Conservation (phyloP, 768 basidiomycete genomes). For the Leccinum barrowsii region DNA sequence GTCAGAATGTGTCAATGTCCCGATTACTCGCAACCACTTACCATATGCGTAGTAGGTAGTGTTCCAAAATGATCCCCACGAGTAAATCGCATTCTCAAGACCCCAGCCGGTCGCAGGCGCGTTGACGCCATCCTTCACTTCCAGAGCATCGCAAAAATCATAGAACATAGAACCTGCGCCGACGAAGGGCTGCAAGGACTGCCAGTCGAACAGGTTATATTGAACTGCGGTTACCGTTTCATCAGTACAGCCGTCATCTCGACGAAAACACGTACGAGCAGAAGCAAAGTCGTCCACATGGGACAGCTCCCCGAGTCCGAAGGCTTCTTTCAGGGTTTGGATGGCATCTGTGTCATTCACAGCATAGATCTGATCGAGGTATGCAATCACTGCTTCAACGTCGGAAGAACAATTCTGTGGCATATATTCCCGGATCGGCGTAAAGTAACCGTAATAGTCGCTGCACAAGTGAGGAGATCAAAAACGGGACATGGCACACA, state of each 20-base stretch:
- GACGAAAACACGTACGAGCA: not conserved
- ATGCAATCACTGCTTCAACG: not conserved
- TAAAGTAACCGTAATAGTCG: not conserved
- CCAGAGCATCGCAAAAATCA: not conserved
- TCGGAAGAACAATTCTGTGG: not conserved
- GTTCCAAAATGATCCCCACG: not conserved
- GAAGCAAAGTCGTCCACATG: not conserved
- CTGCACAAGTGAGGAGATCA: not conserved
- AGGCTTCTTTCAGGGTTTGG: not conserved
- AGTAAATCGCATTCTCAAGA: not conserved
- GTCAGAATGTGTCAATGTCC: not conserved
- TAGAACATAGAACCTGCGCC: not conserved
- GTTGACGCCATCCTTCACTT: not conserved
- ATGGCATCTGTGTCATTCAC: not conserved
- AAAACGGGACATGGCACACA: not conserved
- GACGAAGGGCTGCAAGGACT: not conserved
- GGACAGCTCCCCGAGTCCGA: not conserved
- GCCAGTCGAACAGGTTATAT: not conserved
- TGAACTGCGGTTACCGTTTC: not conserved
- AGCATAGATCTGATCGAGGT: not conserved
- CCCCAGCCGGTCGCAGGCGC: not conserved
- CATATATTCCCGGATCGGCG: not conserved
- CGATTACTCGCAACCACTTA: conserved; percentile 5
- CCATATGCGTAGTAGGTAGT: not conserved
- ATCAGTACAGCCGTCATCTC: not conserved